Conservation (phyloP, 345 rosid genomes). For the Moricandia moricandioides region DNA sequence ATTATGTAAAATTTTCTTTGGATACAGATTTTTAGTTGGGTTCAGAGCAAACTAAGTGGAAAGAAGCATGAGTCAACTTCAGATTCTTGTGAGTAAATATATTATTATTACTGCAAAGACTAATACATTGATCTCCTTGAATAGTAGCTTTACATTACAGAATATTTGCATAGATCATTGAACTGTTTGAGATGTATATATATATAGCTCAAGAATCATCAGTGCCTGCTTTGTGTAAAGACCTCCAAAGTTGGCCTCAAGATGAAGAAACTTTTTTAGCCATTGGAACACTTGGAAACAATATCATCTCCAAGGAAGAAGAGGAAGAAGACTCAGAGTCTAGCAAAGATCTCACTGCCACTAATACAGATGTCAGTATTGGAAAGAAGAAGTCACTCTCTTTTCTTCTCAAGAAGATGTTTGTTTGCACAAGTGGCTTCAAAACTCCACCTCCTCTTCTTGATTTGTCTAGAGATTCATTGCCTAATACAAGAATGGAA, state of each 20-base stretch:
- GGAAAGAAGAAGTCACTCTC: slow-evolving; percentile 53
- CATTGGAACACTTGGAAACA: slow-evolving; percentile 81
- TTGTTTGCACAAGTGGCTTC: slow-evolving; percentile 62
- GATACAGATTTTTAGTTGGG: slow-evolving; percentile 66
- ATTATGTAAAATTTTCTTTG: background rate
- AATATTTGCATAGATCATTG: slow-evolving; percentile 8
- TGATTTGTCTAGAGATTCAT: slow-evolving; percentile 44
- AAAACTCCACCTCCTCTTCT: slow-evolving; percentile 44
- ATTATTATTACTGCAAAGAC: background rate
- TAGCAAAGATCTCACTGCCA: slow-evolving; percentile 26
- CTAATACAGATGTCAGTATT: slow-evolving; percentile 20
- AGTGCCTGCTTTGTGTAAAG: slow-evolving; percentile 45
- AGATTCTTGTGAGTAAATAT: slow-evolving; percentile 41
- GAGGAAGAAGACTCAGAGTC: slow-evolving; percentile 5
- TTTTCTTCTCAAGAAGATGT: slow-evolving; percentile 65
- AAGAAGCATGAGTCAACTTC: slow-evolving; percentile 30
- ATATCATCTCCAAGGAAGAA: slow-evolving; percentile 35
- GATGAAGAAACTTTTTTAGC: slow-evolving; percentile 51
- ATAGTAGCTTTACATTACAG: no score
- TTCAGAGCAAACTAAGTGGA: slow-evolving; percentile 57
- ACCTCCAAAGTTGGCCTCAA: slow-evolving; percentile 62
- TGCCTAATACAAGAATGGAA: slow-evolving; percentile 57
- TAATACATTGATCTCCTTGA: no score
- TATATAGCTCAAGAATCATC: slow-evolving; percentile 30
- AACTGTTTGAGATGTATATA: slow-evolving; percentile 16